phyloP scores from a whole-genome alignment of 176 grass and related monocot genomes.

The Avena insularis region DNA sequence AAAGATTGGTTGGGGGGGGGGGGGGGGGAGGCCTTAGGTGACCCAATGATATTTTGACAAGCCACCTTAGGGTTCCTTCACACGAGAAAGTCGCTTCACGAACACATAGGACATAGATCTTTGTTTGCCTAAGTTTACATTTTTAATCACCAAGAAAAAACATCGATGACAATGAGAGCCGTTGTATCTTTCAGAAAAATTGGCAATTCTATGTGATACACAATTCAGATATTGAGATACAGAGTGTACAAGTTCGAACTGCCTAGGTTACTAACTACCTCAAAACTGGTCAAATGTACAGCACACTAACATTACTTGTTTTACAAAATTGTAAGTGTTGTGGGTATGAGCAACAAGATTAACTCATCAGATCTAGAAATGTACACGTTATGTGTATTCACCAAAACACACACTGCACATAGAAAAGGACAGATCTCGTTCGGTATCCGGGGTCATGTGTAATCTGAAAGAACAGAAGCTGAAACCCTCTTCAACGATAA shows the following conservation, averaged over 20 bases:
- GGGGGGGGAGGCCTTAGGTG: too few species aligned
- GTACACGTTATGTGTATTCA: constrained; percentile 59
- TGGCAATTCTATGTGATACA: neutral
- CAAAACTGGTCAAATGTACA: constrained; percentile 30
- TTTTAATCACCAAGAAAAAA: neutral
- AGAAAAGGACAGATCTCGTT: neutral
- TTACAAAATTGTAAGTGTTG: constrained; percentile 40
- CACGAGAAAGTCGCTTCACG: neutral
- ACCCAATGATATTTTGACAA: too few species aligned
- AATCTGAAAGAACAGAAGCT: constrained; percentile 58
- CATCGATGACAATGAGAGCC: too few species aligned
- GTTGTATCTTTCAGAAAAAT: neutral
- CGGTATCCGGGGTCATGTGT: constrained; percentile 38
- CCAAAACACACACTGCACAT: constrained; percentile 19
- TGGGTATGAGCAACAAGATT: constrained; percentile 35
- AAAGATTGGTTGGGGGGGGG: too few species aligned
- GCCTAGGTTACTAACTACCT: neutral
- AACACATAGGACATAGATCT: neutral
- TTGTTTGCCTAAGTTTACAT: neutral
- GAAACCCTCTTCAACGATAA: constrained; percentile 78
- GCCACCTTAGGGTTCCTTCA: too few species aligned
- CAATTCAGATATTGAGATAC: neutral
- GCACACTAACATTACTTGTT: constrained; percentile 15
- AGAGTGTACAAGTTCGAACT: neutral
- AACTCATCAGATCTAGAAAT: constrained; percentile 51